Evolutionary conservation across 768 basidiomycete genomes (phyloP), one percentile per base, ranked within the genome.

Genomic region (Psilocybe subaeruginosa): DNA sequence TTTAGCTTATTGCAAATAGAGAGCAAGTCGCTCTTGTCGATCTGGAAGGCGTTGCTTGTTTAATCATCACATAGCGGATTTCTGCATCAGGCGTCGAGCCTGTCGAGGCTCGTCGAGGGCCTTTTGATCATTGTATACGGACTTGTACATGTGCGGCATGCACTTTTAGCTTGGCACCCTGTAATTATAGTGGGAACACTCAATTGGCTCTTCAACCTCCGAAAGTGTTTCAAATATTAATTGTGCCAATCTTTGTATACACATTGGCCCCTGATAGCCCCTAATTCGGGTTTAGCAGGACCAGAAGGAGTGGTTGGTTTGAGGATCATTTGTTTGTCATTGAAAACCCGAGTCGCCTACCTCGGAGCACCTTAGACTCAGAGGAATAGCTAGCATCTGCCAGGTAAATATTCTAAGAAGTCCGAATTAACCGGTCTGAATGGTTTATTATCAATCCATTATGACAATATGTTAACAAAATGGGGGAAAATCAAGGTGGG

Each of bases 1-100:
- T 33, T 55, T 67, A 35, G 58, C n/a, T 35, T 31, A 12, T 30
- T 46, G 45, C 29, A 37, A 27, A 27, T 69, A 85, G 85, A 60
- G 76, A 82, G 59, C 80, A 78, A 61, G 83, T 80, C 49, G 67
- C 83, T 31, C 74, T 88, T 30, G 81, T 82, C 41, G 79, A 86
- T 65, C 70, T 85, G 17, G 73, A 83, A 61, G 75, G 79, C 51
- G 74, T 79, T 43, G 83, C 83, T 11, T 84, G 84, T 61, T 70
- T 88, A 23, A 77, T 89, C 61, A 78, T 89, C 65, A 85, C 82
- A 19, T 88, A 77, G 74, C 41, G 14, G 41, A n/a, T 16, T 43
- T 5, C 41, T 2, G 11, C 33, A 14, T 43, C 11, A 43, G 8
- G 41, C 41, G 41, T 43, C 41, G 41, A 43, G 33, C 33, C 7